Evolutionary conservation across 768 basidiomycete genomes (phyloP).

Genomic region (Gautieria morchelliformis): DNA sequence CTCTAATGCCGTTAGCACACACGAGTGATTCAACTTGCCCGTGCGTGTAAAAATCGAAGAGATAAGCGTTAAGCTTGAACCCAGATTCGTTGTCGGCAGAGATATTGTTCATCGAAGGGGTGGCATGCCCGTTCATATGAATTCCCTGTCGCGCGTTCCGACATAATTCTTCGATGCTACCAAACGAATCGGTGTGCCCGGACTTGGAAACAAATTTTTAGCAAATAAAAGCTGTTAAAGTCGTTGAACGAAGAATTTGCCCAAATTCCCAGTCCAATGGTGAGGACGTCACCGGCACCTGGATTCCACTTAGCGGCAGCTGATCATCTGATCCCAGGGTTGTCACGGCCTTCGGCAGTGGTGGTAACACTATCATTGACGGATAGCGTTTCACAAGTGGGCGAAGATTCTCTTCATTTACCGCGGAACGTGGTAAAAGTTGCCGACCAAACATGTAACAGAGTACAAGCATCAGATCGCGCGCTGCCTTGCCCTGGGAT

Average conservation of each 20-base stretch:
- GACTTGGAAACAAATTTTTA: too few relatives aligned
- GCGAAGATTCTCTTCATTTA: slow-evolving; percentile 26
- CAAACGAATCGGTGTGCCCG: too few relatives aligned
- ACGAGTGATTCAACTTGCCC: too few relatives aligned
- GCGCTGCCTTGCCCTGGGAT: slow-evolving; percentile 28
- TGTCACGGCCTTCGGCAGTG: slow-evolving; percentile 31
- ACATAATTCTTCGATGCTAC: too few relatives aligned
- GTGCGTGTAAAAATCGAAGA: too few relatives aligned
- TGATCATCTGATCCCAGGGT: slow-evolving; percentile 32
- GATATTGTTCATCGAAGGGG: slow-evolving; percentile 46
- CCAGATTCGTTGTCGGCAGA: too few relatives aligned
- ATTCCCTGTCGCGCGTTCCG: too few relatives aligned
- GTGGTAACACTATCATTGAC: slow-evolving; percentile 47
- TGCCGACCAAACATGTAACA: slow-evolving; percentile 60
- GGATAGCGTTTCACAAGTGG: slow-evolving; percentile 35
- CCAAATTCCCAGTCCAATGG: slow-evolving; percentile 23
- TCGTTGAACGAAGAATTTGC: slow-evolving; percentile 27
- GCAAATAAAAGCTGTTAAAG: slow-evolving; percentile 33
- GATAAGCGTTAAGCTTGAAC: slow-evolving; percentile 48
- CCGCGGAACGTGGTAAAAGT: slow-evolving; percentile 36
- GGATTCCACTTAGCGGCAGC: slow-evolving; percentile 40
- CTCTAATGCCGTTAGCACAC: slow-evolving; percentile 46
- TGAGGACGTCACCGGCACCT: too few relatives aligned
- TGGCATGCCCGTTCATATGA: slow-evolving; percentile 48
- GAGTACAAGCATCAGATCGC: slow-evolving; percentile 45